Percentiles rank a stretch among this genome's conserved stretches.
These are phyloP conservation scores for Margaritispora aquatica DNA, from an alignment of 495 filamentous ascomycete species.

Conservation along the genomic window DNA sequence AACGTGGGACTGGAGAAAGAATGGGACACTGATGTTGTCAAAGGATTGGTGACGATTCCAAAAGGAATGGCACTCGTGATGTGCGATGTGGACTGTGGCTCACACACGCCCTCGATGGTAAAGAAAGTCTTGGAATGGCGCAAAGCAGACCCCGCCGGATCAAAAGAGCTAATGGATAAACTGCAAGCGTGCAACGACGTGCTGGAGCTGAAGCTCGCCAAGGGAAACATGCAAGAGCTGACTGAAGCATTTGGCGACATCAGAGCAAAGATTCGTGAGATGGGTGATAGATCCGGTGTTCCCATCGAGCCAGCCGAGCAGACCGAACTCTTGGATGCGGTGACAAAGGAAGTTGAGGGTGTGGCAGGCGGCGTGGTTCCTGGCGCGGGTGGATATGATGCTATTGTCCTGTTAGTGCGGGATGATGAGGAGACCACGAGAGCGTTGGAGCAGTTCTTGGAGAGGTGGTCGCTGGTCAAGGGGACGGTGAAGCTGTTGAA, in stretches of 20 bases:
- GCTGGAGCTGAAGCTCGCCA: conserved; percentile 55
- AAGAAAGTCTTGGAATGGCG: conserved; percentile 84
- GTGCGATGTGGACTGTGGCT: conserved; percentile 94
- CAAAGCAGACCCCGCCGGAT: conserved; percentile 56
- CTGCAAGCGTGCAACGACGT: conserved; percentile 70
- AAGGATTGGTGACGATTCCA: conserved; percentile 55
- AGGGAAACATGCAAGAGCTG: conserved; percentile 30
- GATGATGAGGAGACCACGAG: conserved; percentile 63
- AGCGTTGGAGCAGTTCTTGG: conserved; percentile 57
- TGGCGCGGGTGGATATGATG: conserved; percentile 92
- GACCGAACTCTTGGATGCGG: conserved; percentile 72
- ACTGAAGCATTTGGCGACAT: conserved; percentile 32
- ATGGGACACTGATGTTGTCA: conserved; percentile 75
- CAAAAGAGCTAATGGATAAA: conserved; percentile 62
- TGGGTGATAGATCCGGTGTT: conserved; percentile 69
- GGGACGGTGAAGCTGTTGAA: conserved; percentile 70
- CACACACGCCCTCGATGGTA: conserved; percentile 91
- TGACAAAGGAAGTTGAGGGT: conserved; percentile 54
- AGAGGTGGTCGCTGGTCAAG: conserved; percentile 60
- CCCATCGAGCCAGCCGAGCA: conserved; percentile 88
- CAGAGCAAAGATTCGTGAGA: conserved; percentile 55
- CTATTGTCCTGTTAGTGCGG: conserved; percentile 70
- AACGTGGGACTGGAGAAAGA: conserved; percentile 37
- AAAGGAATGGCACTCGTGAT: conserved; percentile 69
- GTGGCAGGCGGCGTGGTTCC: conserved; percentile 90